Evolutionary conservation across 768 basidiomycete species (phyloP).

Genomic region (Tubosaeta sp.): DNA sequence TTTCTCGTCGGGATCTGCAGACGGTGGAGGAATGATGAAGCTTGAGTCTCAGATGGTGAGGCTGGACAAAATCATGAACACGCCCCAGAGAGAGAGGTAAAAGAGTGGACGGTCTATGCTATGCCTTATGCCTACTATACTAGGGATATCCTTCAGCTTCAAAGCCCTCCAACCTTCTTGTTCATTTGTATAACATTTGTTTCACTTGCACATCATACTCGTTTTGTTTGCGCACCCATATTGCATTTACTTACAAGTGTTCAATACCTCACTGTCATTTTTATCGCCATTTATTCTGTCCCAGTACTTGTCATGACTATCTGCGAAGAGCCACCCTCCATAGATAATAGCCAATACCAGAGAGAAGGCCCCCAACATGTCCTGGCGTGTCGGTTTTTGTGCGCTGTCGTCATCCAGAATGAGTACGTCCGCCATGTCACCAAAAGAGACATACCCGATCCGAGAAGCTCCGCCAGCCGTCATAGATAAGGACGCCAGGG

Average conservation of each 20-base stretch:
- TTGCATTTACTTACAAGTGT: constrained; percentile 6
- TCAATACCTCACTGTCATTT: constrained; percentile 7
- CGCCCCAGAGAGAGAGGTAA: constrained; percentile 45
- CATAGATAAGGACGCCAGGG: constrained; percentile 46
- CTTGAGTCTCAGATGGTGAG: constrained; percentile 78
- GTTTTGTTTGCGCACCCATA: constrained; percentile 13
- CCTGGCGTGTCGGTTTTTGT: constrained; percentile 56
- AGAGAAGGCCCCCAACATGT: constrained; percentile 64
- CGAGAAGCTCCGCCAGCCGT: constrained; percentile 32
- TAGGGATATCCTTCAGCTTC: background rate
- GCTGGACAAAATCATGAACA: constrained; percentile 74
- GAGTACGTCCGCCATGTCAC: background rate
- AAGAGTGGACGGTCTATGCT: constrained; percentile 4
- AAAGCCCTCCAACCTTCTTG: background rate
- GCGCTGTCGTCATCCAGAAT: constrained; percentile 34
- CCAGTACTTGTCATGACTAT: constrained; percentile 7
- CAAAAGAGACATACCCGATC: constrained; percentile 28
- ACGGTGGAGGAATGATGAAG: constrained; percentile 52
- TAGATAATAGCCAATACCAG: constrained; percentile 53
- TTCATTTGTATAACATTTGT: constrained; percentile 2
- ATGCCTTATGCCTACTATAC: background rate
- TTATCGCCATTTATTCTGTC: constrained; percentile 8
- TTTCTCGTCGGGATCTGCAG: constrained; percentile 31
- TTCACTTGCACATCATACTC: constrained; percentile 7
- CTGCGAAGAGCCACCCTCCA: constrained; percentile 29